These are phyloP conservation scores for Euphrasia confusa DNA, from an alignment of 257 asterid species.

Conservation along the genomic window DNA sequence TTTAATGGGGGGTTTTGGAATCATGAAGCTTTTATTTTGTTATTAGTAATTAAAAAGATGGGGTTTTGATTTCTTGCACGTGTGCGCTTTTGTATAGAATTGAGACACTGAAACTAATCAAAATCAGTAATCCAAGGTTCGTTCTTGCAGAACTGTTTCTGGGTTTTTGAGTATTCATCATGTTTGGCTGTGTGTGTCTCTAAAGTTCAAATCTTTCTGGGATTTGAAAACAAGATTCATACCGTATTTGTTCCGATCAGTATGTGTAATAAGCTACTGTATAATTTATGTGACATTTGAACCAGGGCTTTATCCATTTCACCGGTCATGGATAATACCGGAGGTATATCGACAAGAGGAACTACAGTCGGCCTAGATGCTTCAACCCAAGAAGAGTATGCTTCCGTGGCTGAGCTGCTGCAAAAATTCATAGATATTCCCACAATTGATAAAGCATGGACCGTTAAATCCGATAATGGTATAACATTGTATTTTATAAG, in stretches of 20 bases:
- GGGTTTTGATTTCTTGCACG: not conserved
- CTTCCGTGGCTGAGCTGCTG: conserved; percentile 53
- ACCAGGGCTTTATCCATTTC: conserved; percentile 31
- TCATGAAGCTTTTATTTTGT: not conserved
- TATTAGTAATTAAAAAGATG: conserved; percentile 5
- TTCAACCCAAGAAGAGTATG: conserved; percentile 50
- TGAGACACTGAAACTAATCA: not conserved
- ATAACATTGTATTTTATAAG: not conserved
- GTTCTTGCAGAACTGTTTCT: not conserved
- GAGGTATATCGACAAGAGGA: conserved; percentile 32
- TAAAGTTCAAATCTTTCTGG: not conserved
- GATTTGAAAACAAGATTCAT: not conserved
- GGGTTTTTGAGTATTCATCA: not conserved
- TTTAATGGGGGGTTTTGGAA: not conserved
- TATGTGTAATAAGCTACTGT: not conserved
- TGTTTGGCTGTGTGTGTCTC: no score
- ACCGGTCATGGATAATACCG: conserved; percentile 44
- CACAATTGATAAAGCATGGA: conserved; percentile 88
- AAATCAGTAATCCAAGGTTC: not conserved
- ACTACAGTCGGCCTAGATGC: conserved; percentile 37
- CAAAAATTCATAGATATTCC: conserved; percentile 62
- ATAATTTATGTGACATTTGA: conserved; percentile 10
- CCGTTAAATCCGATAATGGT: conserved; percentile 60
- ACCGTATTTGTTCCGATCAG: no score
- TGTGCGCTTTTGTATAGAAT: not conserved